phyloP scores from a whole-genome alignment of 805 yeast species.

The Metschnikowia bowlesiae region DNA sequence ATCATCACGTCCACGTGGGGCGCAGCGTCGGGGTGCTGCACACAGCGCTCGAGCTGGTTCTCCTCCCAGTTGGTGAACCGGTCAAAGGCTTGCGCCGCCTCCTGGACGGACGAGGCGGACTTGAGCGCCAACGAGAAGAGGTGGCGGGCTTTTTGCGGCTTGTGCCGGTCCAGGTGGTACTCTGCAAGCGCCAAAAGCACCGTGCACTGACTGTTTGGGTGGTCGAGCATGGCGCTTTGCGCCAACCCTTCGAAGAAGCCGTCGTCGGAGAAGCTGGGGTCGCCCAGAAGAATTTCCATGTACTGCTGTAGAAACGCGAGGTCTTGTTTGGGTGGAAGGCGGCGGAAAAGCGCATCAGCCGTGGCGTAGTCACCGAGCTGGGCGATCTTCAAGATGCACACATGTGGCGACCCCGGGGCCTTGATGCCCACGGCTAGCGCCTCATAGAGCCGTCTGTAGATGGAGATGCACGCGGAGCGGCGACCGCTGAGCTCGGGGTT shows the following conservation, averaged over 20 bases:
- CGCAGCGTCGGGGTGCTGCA: slow-evolving; percentile 16
- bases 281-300: slow-evolving; percentile 4
- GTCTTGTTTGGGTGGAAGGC: neutral
- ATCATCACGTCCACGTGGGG: slow-evolving; percentile 11
- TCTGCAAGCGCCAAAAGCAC: slow-evolving; percentile 46
- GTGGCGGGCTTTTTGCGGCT: slow-evolving; percentile 21
- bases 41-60: slow-evolving; percentile 24
- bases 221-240: slow-evolving; percentile 22
- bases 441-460: slow-evolving; percentile 29
- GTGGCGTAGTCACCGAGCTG: slow-evolving; percentile 24
- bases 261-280: neutral
- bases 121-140: slow-evolving; percentile 47
- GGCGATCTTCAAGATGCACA: slow-evolving; percentile 24
- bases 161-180: slow-evolving; percentile 41
- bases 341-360: slow-evolving; percentile 28
- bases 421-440: neutral
- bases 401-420: neutral
- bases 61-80: slow-evolving; percentile 60
- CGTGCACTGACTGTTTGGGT: slow-evolving; percentile 57
- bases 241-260: slow-evolving; percentile 6
- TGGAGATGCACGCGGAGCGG: slow-evolving; percentile 15
- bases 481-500: neutral
- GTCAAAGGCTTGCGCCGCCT: slow-evolving; percentile 63
- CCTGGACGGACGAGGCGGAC: slow-evolving; percentile 48
- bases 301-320: slow-evolving; percentile 5